These are phyloP conservation scores for Vitis hybrid DNA, from an alignment of 177 flowering plant genomes.

Conservation along the genomic window DNA sequence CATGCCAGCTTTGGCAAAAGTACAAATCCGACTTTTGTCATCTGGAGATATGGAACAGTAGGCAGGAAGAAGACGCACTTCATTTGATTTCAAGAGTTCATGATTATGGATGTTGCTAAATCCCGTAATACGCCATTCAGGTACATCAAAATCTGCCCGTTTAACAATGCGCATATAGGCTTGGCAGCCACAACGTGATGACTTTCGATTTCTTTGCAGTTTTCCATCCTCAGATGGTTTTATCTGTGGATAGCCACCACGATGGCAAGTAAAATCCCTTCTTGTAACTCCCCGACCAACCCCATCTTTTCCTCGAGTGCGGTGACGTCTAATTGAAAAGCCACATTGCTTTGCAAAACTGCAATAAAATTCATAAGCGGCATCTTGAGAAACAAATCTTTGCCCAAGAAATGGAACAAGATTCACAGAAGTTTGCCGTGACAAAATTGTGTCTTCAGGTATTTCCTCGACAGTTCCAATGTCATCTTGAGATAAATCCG, in stretches of 20 bases:
- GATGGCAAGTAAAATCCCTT: slow-evolving; percentile 74
- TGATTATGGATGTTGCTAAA: slow-evolving; percentile 73
- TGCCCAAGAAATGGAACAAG: slow-evolving; percentile 83
- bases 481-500: slow-evolving; percentile 66
- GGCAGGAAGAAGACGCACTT: slow-evolving; percentile 56
- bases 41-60: slow-evolving; percentile 57
- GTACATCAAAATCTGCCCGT: slow-evolving; percentile 60
- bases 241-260: slow-evolving; percentile 65
- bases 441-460: slow-evolving; percentile 70
- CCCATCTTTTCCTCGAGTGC: slow-evolving; percentile 73
- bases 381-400: slow-evolving; percentile 84
- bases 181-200: slow-evolving; percentile 79
- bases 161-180: slow-evolving; percentile 74
- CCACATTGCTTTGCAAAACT: slow-evolving; percentile 77
- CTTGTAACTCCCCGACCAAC: slow-evolving; percentile 76
- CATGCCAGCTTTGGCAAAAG: slow-evolving; percentile 82
- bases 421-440: slow-evolving; percentile 76
- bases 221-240: slow-evolving; percentile 67
- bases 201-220: slow-evolving; percentile 67
- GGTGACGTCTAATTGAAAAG: slow-evolving; percentile 70
- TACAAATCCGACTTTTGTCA: slow-evolving; percentile 73
- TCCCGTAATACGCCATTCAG: slow-evolving; percentile 80
- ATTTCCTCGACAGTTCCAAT: slow-evolving; percentile 58
- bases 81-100: slow-evolving; percentile 56
- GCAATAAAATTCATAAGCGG: slow-evolving; percentile 79